Conservation (phyloP, 495 filamentous ascomycete genomes). For the Lophiostoma macrostomum region DNA sequence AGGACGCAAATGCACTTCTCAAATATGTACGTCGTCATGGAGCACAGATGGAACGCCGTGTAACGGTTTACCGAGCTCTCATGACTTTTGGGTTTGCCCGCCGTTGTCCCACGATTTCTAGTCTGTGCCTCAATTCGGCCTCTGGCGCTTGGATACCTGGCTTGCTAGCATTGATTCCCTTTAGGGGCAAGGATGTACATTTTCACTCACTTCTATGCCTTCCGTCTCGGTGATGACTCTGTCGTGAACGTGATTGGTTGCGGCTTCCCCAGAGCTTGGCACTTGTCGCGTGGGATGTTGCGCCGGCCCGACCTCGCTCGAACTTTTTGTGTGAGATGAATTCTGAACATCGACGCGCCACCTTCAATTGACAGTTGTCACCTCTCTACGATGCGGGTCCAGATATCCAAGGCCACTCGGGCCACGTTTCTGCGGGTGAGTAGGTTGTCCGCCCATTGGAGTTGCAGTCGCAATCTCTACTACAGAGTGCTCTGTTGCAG, state of each 20-base stretch:
- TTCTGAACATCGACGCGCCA: neutral
- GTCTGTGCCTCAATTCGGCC: too few relatives aligned
- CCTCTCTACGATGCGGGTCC: slow-evolving; percentile 17
- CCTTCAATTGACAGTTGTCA: too few relatives aligned
- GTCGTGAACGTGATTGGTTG: slow-evolving; percentile 14
- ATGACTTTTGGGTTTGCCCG: too few relatives aligned
- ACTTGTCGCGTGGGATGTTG: neutral
- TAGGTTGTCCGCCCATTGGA: neutral
- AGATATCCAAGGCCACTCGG: slow-evolving; percentile 9
- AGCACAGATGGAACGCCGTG: too few relatives aligned
- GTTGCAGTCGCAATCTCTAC: neutral
- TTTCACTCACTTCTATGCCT: neutral
- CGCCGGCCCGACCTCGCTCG: slow-evolving; percentile 15
- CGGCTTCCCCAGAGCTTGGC: neutral
- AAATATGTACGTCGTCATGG: too few relatives aligned
- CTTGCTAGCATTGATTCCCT: neutral
- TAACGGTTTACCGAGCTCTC: too few relatives aligned
- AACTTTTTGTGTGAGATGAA: too few relatives aligned
- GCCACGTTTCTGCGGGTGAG: slow-evolving; percentile 21
- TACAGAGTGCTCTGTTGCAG: neutral
- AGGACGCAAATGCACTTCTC: too few relatives aligned
- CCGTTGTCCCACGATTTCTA: too few relatives aligned
- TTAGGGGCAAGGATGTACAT: neutral
- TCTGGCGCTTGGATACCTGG: too few relatives aligned
- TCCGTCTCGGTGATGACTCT: slow-evolving; percentile 2